Base-by-base conservation (phyloP, 768 basidiomycete species). In the Pholiota conissans region DNA sequence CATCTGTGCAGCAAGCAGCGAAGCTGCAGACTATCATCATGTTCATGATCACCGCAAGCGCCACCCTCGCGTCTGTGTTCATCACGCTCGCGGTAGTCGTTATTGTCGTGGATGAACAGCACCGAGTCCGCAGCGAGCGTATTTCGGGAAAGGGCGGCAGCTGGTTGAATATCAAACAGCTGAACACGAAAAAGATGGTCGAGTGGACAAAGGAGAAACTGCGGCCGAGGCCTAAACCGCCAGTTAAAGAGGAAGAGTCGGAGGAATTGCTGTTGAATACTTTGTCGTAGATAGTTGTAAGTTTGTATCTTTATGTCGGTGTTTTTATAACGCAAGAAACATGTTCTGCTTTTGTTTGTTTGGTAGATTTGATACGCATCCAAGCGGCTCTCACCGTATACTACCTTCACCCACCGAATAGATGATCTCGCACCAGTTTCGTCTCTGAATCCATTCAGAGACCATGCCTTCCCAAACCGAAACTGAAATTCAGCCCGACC, bases 21-120 rank as follows among this genome's bases (percentile, higher is more conserved):
- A 84, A 86, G 51, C 74, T 95, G 14, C 94, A 95, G 64, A 94
- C 94, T 88, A 86, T 95, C 57, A 92, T 95, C 74, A 91, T 94
- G 86, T 95, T 95, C 72, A 91, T 95, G 89, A 91, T 95, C 45
- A 86, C 87, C 2, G 86, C 92, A 0, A 82, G 85, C 57, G 89
- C 89, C 0, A 84, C 87, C 0, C 79, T 95, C 24, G 83, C 89
- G 11, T 79, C 86, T 2, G 85, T 91, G 53, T 74, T 82, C 51
- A 82, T 84, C 2, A 86, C 87, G 0, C 71, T 86, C 55, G 73
- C 85, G 7, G 68, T 69, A 3, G 78, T 88, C 13, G 78, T 88
- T 5, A 82, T 93, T 34, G 93, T 54, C n/a, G 53, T 54, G 7
- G 53, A 54, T 24, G 53, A 54, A n/a, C 35, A 54, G 2, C 53